Conservation (phyloP, 345 rosid genomes). For the Mangifera indica region DNA sequence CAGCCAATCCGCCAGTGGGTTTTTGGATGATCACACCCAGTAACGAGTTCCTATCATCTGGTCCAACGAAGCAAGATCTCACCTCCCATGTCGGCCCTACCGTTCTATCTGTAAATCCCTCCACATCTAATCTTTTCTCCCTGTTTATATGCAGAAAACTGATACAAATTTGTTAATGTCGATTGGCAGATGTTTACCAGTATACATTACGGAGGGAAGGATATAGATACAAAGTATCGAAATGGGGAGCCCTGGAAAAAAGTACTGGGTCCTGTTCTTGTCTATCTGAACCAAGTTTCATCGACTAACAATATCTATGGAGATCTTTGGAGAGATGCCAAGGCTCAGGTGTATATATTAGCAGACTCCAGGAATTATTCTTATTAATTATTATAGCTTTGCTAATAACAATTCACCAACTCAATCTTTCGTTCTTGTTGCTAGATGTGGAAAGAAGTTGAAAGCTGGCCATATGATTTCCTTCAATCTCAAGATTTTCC, state of each 20-base stretch:
- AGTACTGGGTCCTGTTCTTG: conserved; percentile 70
- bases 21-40: conserved; percentile 90
- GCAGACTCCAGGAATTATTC: neutral
- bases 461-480: conserved; percentile 62
- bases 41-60: conserved; percentile 60
- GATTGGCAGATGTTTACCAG: conserved; percentile 71
- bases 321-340: conserved; percentile 75
- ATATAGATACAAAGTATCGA: conserved; percentile 39
- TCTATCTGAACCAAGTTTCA: conserved; percentile 57
- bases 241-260: conserved; percentile 71
- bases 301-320: neutral
- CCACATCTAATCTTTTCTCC: neutral
- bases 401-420: neutral
- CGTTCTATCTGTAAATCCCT: conserved; percentile 45
- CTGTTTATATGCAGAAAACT: neutral
- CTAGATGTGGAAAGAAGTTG: conserved; percentile 52
- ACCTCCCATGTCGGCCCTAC: conserved; percentile 77
- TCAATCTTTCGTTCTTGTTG: neutral
- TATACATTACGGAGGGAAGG: conserved; percentile 65
- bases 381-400: too few species aligned
- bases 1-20: conserved; percentile 46
- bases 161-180: neutral
- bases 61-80: conserved; percentile 79
- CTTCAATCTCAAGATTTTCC: conserved; percentile 51
- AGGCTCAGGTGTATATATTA: conserved; percentile 46